These are phyloP conservation scores for Thraustochytrium sp. DNA, from an alignment of 352 stramenopile genomes.

Conservation along the genomic window DNA sequence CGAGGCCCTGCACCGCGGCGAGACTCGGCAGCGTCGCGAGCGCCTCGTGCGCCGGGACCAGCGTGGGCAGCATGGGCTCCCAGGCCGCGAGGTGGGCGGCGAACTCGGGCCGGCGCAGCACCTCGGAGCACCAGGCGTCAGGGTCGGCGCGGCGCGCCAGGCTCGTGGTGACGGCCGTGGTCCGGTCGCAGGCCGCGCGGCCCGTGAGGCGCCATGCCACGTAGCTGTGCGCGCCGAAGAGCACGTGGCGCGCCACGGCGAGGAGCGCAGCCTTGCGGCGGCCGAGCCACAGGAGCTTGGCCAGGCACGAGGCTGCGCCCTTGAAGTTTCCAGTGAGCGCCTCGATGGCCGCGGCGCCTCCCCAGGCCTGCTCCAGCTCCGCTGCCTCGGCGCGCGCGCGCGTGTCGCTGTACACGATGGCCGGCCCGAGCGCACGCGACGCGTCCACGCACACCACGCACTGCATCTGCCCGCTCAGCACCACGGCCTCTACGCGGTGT, in stretches of 20 bases:
- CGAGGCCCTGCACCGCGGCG: neutral
- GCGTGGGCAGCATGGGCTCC: neutral
- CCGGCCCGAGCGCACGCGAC: neutral
- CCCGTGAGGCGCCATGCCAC: neutral
- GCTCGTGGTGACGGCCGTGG: neutral
- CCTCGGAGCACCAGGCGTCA: neutral
- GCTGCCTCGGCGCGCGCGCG: neutral
- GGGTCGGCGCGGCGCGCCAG: neutral
- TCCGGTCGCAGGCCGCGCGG: neutral
- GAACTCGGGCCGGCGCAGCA: too few species aligned
- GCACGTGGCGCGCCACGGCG: neutral
- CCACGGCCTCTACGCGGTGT: neutral
- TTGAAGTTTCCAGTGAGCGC: neutral
- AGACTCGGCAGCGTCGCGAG: neutral
- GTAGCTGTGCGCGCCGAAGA: slow-evolving; percentile 12
- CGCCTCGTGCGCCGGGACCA: neutral
- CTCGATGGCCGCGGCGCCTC: neutral
- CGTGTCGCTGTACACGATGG: neutral
- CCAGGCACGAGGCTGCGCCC: neutral
- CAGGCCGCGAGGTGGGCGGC: neutral
- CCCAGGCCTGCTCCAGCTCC: neutral
- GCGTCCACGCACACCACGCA: neutral
- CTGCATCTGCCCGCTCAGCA: slow-evolving; percentile 4
- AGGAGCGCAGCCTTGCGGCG: neutral
- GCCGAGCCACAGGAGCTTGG: neutral